Conservation (phyloP, 2,329 filamentous ascomycete species). For the Calonectria pteridis region DNA sequence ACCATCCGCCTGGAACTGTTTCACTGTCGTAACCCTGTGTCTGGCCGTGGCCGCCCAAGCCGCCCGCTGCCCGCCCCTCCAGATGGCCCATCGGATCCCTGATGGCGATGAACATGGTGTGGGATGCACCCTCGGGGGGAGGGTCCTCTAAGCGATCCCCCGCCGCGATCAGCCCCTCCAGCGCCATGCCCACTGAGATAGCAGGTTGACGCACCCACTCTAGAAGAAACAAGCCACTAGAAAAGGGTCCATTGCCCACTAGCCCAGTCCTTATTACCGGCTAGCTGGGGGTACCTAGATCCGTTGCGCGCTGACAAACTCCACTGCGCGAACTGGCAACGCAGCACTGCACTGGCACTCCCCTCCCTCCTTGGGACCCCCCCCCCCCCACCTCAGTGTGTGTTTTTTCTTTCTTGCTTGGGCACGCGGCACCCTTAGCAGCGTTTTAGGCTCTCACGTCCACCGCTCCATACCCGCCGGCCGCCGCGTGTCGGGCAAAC, state of each 20-base stretch:
- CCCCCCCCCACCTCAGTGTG: neutral
- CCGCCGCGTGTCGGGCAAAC: constrained; percentile 13
- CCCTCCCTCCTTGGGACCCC: constrained; percentile 6
- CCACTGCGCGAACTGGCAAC: neutral
- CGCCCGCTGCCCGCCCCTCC: constrained; percentile 1
- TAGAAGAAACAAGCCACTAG: neutral
- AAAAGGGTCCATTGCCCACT: neutral
- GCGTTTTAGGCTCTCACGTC: constrained; percentile 11
- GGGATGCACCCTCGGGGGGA: neutral
- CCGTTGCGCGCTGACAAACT: neutral
- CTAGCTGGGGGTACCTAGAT: constrained; percentile 8
- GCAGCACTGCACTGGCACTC: neutral
- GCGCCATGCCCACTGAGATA: neutral
- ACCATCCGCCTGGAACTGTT: neutral
- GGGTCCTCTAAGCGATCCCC: constrained; percentile 6
- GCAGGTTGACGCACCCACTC: neutral
- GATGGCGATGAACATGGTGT: neutral
- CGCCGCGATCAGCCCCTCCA: constrained; percentile 8
- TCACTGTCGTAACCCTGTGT: constrained; percentile 1
- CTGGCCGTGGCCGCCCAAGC: neutral
- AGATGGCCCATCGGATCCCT: neutral
- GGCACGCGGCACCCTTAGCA: constrained; percentile 16
- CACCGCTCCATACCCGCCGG: constrained; percentile 10
- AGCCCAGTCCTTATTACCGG: constrained; percentile 3
- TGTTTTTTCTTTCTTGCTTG: constrained; percentile 11